Evolutionary conservation across 164 flowering plant species (phyloP), one percentile per base, ranked within the genome.

Genomic region (Vitis cinerea): DNA sequence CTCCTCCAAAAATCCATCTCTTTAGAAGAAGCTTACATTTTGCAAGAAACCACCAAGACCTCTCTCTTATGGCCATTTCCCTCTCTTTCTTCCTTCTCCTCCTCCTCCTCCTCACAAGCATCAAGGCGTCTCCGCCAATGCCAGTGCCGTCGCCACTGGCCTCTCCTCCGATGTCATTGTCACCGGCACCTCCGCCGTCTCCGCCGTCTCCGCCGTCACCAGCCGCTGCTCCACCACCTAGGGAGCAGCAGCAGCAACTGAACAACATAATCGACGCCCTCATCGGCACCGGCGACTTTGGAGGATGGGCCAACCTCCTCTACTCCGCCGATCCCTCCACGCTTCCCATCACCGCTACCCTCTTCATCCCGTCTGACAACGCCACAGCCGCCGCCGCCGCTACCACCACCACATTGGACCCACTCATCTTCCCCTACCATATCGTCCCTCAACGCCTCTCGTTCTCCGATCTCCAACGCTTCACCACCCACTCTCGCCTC

Each of bases 391-490:
- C 8, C 19, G 61, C 71, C 27, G 58, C 67, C 58, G 31, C 63
- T 61, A 10, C 63, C 44, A 50, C 71, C 31, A 50, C 56, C 64
- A 13, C 57, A 47, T 57, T 73, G 16, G 81, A 82, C 51, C 81
- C 79, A 1, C 74, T 71, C 66, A 61, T 67, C 61, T 13, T 83
- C 57, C 77, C 83, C 2, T 83, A 83, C 77, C 88, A 83, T 73
- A 68, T 82, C 15, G 70, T 83, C 72, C 88, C 86, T 0, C 84
- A 81, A 27, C 86, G 84, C 67, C 86, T 86, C 75, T 2, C 81
- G 13, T 83, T 84, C 82, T 68, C 83, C 49, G 77, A 83, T 12
- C 87, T 86, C 66, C 72, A n/a, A 2, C 75, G 58, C 61, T 63
- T 83, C 52, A 12, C 31, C 4, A 51, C 68, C 70, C 14, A 59